Base-by-base conservation (phyloP, 2,329 filamentous ascomycete genomes). In the Helotiales sp. region DNA sequence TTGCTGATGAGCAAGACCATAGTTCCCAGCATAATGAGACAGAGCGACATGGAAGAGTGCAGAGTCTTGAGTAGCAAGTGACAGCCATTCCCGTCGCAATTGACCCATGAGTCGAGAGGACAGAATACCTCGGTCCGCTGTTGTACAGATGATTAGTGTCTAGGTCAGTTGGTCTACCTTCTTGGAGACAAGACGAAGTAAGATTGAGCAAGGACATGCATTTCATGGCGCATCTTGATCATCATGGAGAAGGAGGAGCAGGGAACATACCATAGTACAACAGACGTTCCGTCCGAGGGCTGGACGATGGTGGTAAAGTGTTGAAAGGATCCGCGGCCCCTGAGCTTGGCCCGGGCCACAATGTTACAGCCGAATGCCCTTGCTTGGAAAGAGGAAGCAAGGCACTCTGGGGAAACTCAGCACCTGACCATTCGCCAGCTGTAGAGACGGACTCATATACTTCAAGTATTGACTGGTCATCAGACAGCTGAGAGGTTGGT, bases 11-110 rank as follows among this genome's bases (percentile, higher is more conserved):
- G 52, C 33, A 36, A 59, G 54, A 8, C 58, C 36, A 33, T 61
- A 61, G 24, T 60, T 58, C 5, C 62, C 60, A 15, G 62, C 60
- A 34, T 60, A 61, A 46, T 63, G 62, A 5, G 58, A 61, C 3
- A 64, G 60, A 15, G 54, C 56, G 5, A 61, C 51, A 40, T 61
- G 51, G 24, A 63, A 61, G 5, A 63, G 24, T 2, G 62, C 58
- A 12, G 40, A 22, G 24, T 64, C 60, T 42, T 56, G 48, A 19
- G 52, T 60, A 27, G 59, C 58, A 9, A 63, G 31, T 1, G 31
- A 38, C n/a, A 64, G 47, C 60, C 62, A 64, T 36, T 59, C 52
- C 5, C 34, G 52, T 9, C 58, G 55, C 5, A 62, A 38, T 34
- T 54, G 58, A 1, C 60, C 58, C 54, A 64, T 61, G 10, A 64